These are phyloP conservation scores for Odontarrhena argentea DNA, from an alignment of 345 rosid species.

Conservation along the genomic window DNA sequence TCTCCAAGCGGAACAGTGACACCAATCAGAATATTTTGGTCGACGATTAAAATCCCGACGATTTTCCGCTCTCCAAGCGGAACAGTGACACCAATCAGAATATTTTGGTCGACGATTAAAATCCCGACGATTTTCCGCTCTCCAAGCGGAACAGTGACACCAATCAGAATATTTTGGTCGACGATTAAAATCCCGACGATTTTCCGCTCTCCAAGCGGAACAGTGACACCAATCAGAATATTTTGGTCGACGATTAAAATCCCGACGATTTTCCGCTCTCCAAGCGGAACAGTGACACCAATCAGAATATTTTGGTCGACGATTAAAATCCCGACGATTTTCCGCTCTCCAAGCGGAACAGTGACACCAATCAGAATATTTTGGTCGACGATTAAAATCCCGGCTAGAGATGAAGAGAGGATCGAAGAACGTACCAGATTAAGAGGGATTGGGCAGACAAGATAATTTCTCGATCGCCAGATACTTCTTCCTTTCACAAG, in stretches of 20 bases:
- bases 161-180: neutral
- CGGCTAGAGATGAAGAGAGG: too few species aligned
- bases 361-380: neutral
- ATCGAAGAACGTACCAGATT: slow-evolving; percentile 18
- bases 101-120: slow-evolving; percentile 1
- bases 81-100: neutral
- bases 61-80: too few species aligned
- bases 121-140: too few species aligned
- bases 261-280: too few species aligned
- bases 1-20: slow-evolving; percentile 5
- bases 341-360: slow-evolving; percentile 7
- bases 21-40: neutral
- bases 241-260: neutral
- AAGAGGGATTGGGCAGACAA: slow-evolving; percentile 2
- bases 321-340: neutral
- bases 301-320: neutral
- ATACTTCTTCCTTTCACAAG: neutral
- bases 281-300: slow-evolving; percentile 1
- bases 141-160: slow-evolving; percentile 2
- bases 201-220: too few species aligned
- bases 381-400: neutral
- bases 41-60: neutral
- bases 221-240: neutral
- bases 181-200: neutral
- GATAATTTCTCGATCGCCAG: slow-evolving; percentile 2